Evolutionary conservation across 129 eudicot species (phyloP).

Genomic region (Flaveria ramosissima): DNA sequence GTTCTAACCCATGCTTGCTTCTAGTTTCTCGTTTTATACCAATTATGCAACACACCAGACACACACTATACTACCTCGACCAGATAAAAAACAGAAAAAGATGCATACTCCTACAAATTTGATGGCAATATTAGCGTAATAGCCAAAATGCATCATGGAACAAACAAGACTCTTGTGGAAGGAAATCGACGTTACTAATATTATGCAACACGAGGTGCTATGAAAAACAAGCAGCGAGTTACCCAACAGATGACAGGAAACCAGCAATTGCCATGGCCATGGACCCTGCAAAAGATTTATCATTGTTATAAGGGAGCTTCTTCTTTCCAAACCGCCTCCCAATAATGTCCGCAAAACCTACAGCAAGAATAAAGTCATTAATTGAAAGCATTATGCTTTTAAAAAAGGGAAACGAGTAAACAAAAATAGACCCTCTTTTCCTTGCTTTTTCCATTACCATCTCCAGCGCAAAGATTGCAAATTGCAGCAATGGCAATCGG

Average conservation of each 20-base stretch:
- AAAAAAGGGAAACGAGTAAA: neutral
- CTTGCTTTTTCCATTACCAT: slow-evolving; percentile 47
- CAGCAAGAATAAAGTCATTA: slow-evolving; percentile 6
- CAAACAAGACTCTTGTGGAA: too few relatives aligned
- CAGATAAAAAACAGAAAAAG: too few relatives aligned
- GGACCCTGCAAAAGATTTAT: slow-evolving; percentile 75
- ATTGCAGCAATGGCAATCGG: slow-evolving; percentile 77
- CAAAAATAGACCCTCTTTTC: neutral
- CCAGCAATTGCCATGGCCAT: slow-evolving; percentile 73
- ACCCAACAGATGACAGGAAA: slow-evolving; percentile 80
- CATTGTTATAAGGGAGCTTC: slow-evolving; percentile 69
- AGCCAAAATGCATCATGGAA: too few relatives aligned
- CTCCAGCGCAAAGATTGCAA: slow-evolving; percentile 96
- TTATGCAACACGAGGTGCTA: too few relatives aligned
- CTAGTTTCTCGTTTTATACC: too few relatives aligned
- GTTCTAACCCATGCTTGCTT: too few relatives aligned
- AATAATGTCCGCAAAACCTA: slow-evolving; percentile 82
- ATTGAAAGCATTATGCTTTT: neutral
- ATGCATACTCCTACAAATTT: too few relatives aligned
- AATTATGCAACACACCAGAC: too few relatives aligned
- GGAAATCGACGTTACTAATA: too few relatives aligned
- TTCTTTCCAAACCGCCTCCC: slow-evolving; percentile 75
- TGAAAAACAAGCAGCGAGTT: slow-evolving; percentile 14
- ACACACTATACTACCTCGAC: too few relatives aligned
- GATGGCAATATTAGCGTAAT: too few relatives aligned